These are phyloP conservation scores for Mycena chlorophos DNA, from an alignment of 768 basidiomycete genomes.

Conservation along the genomic window DNA sequence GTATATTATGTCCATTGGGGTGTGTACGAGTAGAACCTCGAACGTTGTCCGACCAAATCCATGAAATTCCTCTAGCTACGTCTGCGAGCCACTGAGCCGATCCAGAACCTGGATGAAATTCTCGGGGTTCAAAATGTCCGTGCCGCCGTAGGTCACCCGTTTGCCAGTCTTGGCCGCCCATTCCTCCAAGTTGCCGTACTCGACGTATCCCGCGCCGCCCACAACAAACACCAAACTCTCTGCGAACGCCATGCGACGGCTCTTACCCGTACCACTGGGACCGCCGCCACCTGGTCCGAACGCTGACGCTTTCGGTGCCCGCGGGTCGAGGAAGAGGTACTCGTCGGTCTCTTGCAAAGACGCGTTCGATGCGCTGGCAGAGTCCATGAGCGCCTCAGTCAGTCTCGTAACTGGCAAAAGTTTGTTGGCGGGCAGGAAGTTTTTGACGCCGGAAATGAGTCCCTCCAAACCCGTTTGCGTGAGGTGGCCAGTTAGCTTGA, in stretches of 20 bases:
- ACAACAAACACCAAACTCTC: conserved; percentile 94
- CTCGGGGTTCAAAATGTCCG: conserved; percentile 89
- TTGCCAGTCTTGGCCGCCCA: conserved; percentile 86
- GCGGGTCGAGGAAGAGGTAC: conserved; percentile 91
- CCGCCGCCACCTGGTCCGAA: conserved; percentile 57
- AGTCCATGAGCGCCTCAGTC: conserved; percentile 97
- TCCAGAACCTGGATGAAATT: conserved; percentile 77
- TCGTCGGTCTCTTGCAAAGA: conserved; percentile 97
- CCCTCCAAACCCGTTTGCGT: conserved; percentile 97
- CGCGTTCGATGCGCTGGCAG: conserved; percentile 88
- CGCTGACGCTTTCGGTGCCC: conserved; percentile 62
- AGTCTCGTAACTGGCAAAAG: conserved; percentile 89
- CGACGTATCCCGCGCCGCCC: conserved; percentile 95
- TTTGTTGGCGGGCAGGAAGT: conserved; percentile 94
- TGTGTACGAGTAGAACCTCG: not conserved
- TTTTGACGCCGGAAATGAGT: conserved; percentile 95
- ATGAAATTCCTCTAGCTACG: not conserved
- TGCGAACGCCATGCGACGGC: conserved; percentile 70
- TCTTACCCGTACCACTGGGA: conserved; percentile 42
- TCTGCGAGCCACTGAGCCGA: conserved; percentile 40
- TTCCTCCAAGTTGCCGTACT: conserved; percentile 94
- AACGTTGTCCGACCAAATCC: not conserved
- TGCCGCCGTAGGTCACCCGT: conserved; percentile 90
- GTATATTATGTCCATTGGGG: no score
- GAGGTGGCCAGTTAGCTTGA: conserved; percentile 84